A percentile compares a stretch with the other conserved stretches of the same genome.
phyloP scores from a whole-genome alignment of 441 rosid species.

The Corymbia calophylla region DNA sequence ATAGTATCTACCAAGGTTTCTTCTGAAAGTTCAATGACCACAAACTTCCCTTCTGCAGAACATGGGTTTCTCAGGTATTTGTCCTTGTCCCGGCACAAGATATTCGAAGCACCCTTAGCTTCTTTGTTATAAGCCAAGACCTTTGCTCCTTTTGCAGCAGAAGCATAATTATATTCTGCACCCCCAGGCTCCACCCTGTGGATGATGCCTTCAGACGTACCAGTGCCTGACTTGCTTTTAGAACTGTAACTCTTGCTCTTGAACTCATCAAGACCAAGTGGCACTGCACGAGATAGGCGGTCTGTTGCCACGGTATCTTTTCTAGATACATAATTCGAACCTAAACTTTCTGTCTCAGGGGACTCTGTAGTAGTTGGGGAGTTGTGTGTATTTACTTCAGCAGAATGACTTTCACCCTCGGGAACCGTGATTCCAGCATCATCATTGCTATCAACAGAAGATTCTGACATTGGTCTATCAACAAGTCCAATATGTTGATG shows the following conservation, averaged over 20 bases:
- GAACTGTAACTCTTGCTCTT: constrained; percentile 64
- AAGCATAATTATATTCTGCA: constrained; percentile 78
- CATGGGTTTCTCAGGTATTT: constrained; percentile 95
- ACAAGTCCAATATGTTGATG: constrained; percentile 13
- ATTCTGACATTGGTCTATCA: constrained; percentile 20
- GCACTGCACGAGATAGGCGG: constrained; percentile 45
- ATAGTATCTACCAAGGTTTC: constrained; percentile 87
- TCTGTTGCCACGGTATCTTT: constrained; percentile 28
- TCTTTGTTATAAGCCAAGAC: constrained; percentile 77
- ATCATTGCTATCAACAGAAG: constrained; percentile 10
- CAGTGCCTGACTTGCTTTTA: constrained; percentile 45
- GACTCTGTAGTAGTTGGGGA: constrained; percentile 14
- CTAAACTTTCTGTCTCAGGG: constrained; percentile 19
- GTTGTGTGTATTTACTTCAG: constrained; percentile 19
- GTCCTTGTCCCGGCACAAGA: constrained; percentile 74
- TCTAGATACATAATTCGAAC: constrained; percentile 21
- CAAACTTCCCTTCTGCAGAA: constrained; percentile 80
- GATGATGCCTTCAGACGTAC: constrained; percentile 51
- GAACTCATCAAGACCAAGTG: constrained; percentile 79
- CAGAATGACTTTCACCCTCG: constrained; percentile 7
- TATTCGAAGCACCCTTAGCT: constrained; percentile 83
- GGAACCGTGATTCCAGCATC: constrained; percentile 12
- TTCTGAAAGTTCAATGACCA: constrained; percentile 80
- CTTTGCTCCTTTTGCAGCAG: constrained; percentile 87
- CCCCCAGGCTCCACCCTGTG: constrained; percentile 92